These are phyloP conservation scores for Strobilomyces echinocephalus DNA, from an alignment of 768 basidiomycete genomes.

Conservation along the genomic window DNA sequence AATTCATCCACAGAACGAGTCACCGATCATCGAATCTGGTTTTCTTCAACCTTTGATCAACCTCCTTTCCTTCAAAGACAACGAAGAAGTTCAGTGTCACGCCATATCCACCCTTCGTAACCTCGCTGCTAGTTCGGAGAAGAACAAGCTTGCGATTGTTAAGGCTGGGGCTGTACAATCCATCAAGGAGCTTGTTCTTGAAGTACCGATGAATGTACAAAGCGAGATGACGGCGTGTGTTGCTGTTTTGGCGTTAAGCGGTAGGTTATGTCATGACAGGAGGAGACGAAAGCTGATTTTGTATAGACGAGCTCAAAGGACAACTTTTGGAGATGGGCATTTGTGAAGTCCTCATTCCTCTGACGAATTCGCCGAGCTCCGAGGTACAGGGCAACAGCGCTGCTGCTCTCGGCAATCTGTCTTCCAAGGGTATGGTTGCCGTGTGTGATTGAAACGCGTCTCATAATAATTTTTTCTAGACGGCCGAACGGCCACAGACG, in stretches of 20 bases:
- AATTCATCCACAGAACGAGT: slow-evolving; percentile 97
- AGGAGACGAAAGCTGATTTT: slow-evolving; percentile 4
- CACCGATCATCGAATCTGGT: slow-evolving; percentile 97
- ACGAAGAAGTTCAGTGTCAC: slow-evolving; percentile 99
- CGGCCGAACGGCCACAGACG: slow-evolving; percentile 70
- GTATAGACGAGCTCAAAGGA: slow-evolving; percentile 89
- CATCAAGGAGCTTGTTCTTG: slow-evolving; percentile 93
- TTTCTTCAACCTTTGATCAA: slow-evolving; percentile 96
- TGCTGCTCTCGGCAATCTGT: slow-evolving; percentile 94
- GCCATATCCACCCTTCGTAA: slow-evolving; percentile 97
- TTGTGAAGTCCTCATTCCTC: slow-evolving; percentile 92
- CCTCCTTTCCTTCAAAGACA: slow-evolving; percentile 95
- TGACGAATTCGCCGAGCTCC: slow-evolving; percentile 93
- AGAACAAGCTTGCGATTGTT: slow-evolving; percentile 97
- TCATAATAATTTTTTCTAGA: slow-evolving; percentile 39
- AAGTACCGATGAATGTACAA: slow-evolving; percentile 94
- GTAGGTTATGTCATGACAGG: slow-evolving; percentile 41
- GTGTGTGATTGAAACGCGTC: not conserved
- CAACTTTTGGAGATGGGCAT: slow-evolving; percentile 98
- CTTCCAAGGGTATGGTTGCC: slow-evolving; percentile 74
- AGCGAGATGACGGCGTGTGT: slow-evolving; percentile 99
- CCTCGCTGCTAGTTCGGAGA: slow-evolving; percentile 93
- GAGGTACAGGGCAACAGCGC: slow-evolving; percentile 99
- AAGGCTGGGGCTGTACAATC: slow-evolving; percentile 95
- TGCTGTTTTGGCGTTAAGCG: slow-evolving; percentile 91